Evolutionary conservation across 169 alveolate species (phyloP).

Genomic region (Plasmodium yoelii): DNA sequence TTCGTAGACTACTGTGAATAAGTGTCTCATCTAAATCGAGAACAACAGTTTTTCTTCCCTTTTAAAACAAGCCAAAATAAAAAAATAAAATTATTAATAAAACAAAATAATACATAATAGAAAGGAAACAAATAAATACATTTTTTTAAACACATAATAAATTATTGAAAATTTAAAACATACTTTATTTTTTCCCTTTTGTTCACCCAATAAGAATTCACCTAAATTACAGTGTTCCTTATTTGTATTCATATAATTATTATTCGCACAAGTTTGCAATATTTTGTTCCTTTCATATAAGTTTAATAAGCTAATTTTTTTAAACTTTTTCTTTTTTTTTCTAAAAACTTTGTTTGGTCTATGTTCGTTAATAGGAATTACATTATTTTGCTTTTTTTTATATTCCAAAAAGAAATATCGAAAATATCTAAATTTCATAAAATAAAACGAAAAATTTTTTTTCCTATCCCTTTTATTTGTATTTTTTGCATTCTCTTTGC

Average conservation of each 20-base stretch:
- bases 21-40: conserved; percentile 86
- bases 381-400: conserved; percentile 7
- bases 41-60: conserved; percentile 84
- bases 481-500: conserved; percentile 11
- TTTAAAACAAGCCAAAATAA: conserved; percentile 3
- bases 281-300: conserved; percentile 13
- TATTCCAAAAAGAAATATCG: conserved; percentile 5
- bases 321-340: conserved; percentile 41
- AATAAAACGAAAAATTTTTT: conserved; percentile 31
- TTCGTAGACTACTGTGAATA: conserved; percentile 81
- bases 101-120: neutral
- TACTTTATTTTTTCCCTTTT: conserved; percentile 43
- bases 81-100: neutral
- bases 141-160: neutral
- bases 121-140: neutral
- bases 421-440: conserved; percentile 37
- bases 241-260: neutral
- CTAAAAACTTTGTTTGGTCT: conserved; percentile 6
- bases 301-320: conserved; percentile 28
- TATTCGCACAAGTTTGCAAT: neutral
- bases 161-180: neutral
- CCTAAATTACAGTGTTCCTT: conserved; percentile 8
- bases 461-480: conserved; percentile 1
- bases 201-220: conserved; percentile 36
- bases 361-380: conserved; percentile 12